These are phyloP conservation scores for Stentor roeselii DNA, from an alignment of 73 alveolate species.

Conservation along the genomic window DNA sequence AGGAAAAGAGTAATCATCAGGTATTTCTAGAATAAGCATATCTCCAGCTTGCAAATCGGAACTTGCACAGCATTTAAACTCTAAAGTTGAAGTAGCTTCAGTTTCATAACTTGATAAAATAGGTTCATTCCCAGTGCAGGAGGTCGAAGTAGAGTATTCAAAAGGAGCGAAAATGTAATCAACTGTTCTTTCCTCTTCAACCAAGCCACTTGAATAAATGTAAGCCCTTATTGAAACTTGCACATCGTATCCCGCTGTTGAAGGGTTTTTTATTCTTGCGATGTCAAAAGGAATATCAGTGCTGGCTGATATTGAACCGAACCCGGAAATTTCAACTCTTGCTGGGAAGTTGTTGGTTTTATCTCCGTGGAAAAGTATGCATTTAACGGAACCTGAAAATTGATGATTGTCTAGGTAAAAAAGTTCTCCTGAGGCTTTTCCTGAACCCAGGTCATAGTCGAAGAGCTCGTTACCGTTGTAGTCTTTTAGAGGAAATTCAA, in stretches of 20 bases:
- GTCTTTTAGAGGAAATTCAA: constrained; percentile 4
- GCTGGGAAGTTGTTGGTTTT: constrained; percentile 24
- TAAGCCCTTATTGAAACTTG: constrained; percentile 5
- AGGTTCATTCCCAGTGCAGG: neutral
- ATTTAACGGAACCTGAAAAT: neutral
- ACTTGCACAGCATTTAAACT: neutral
- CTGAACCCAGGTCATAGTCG: constrained; percentile 16
- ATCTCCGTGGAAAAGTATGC: constrained; percentile 9
- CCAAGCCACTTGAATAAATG: neutral
- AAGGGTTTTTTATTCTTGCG: neutral
- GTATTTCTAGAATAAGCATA: neutral
- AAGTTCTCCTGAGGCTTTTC: neutral
- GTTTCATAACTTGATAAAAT: neutral
- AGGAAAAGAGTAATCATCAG: neutral
- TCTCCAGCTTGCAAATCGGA: neutral
- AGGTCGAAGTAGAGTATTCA: neutral
- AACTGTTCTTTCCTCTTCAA: constrained; percentile 8
- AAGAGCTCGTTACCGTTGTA: neutral
- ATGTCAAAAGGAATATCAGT: neutral
- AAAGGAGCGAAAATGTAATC: neutral
- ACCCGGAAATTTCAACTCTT: neutral
- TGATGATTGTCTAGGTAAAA: neutral
- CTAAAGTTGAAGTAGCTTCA: neutral
- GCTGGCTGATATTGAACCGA: neutral
- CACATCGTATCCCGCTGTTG: neutral